Evolutionary conservation across 2,329 filamentous ascomycete species (phyloP), one percentile per base, ranked within the genome.

Genomic region (Aschersonia sp.): DNA sequence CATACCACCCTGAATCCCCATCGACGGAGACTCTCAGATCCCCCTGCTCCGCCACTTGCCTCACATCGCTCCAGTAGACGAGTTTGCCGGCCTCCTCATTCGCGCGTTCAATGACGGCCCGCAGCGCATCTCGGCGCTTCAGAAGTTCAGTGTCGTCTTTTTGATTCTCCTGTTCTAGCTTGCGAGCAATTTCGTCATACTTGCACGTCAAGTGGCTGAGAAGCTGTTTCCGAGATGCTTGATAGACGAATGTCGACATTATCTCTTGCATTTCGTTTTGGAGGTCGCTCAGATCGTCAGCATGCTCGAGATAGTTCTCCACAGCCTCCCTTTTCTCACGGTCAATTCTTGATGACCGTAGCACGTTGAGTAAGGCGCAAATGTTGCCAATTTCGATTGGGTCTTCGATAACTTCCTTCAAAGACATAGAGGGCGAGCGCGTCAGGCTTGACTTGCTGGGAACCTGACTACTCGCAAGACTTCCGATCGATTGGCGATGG

Each of bases 321-420:
- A 95, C 74, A 0, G 83, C 82, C 51, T 90, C 83, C 49, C 94
- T 79, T 68, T 92, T 97, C 67, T 97, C 90, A 35, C 92, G 78
- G 60, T 98, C 92, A 54, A 98, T 87, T 6, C 81, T 76, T 5
- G 84, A 79, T 40, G 67, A 67, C 52, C 81, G 83, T 47, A 98
- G 64, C 2, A 77, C 74, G 29, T 65, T 67, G 67, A 94, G 73
- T 30, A 98, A 68, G 4, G 78, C 77, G 4, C 79, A 76, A 14
- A 87, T 76, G 56, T 87, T 76, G 22, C 69, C 66, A 32, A 83
- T 74, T 32, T 73, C 68, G 5, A 67, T 68, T 45, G 82, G 74
- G 44, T 82, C 77, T 48, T 77, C 76, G 1, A 72, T 66, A 14
- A 69, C 65, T 6, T 75, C 69, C 0, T 66, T 63, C 45, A 58